Evolutionary conservation across 31 red algal species (phyloP).

Genomic region (Bonnemaisonia californica): DNA sequence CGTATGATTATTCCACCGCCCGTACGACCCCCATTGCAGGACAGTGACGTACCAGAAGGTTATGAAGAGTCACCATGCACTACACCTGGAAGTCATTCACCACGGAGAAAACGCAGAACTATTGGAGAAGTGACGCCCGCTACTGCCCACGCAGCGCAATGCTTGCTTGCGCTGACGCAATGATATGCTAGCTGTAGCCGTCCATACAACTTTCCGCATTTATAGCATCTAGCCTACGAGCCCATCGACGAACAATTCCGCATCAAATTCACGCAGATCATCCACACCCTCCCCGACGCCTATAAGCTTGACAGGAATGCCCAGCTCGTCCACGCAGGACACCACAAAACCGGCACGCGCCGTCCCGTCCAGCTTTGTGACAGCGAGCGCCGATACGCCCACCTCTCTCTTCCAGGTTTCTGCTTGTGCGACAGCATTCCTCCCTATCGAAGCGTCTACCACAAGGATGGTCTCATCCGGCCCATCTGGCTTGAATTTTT

Average conservation of each 20-base stretch:
- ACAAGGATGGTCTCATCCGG: conserved; percentile 91
- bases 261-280: conserved; percentile 94
- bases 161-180: not conserved
- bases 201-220: not conserved
- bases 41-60: not conserved
- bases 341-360: conserved; percentile 96
- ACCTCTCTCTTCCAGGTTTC: conserved; percentile 77
- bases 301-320: conserved; percentile 92
- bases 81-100: not conserved
- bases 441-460: conserved; percentile 90
- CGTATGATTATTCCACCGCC: not conserved
- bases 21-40: not conserved
- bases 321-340: conserved; percentile 83
- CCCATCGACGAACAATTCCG: conserved; percentile 85
- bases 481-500: conserved; percentile 56
- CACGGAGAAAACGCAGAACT: not conserved
- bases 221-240: conserved; percentile 66
- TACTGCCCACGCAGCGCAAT: not conserved
- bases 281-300: conserved; percentile 93
- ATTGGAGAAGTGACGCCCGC: not conserved
- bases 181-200: not conserved
- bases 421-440: conserved; percentile 89
- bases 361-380: conserved; percentile 98
- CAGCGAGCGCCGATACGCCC: conserved; percentile 70
- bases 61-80: not conserved